These are phyloP conservation scores for Eucalyptus urophylla DNA, from an alignment of 345 rosid species.

Conservation along the genomic window DNA sequence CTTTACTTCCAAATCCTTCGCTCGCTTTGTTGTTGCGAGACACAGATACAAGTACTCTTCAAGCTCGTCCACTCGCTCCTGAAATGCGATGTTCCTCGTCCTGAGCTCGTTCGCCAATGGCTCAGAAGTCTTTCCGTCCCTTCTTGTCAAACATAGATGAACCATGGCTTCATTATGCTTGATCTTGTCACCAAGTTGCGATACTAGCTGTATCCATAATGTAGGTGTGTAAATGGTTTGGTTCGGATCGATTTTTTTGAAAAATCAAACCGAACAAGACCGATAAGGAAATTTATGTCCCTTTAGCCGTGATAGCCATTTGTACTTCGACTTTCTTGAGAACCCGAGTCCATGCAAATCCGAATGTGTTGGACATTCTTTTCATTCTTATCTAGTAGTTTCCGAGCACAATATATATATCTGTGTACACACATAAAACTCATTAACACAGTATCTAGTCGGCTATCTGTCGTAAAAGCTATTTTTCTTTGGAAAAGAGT, in stretches of 20 bases:
- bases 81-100: neutral
- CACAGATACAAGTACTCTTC: neutral
- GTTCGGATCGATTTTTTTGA: too few relatives aligned
- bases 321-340: neutral
- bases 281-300: neutral
- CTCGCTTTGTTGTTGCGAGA: neutral
- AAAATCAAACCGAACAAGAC: rapidly evolving
- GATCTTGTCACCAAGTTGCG: neutral
- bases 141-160: neutral
- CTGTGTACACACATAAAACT: neutral
- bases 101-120: neutral
- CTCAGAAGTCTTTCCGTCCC: neutral
- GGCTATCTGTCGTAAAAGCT: neutral
- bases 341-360: neutral
- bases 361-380: neutral
- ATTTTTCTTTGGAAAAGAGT: neutral
- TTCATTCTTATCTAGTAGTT: neutral
- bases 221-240: too few relatives aligned
- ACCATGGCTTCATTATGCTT: neutral
- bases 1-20: neutral
- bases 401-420: rapidly evolving
- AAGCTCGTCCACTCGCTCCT: neutral
- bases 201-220: neutral
- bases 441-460: neutral
- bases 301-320: neutral